Percentiles rank a stretch among this genome's conserved stretches.
Conservation (phyloP, 208 protist genomes). For the Willaertia magna region DNA sequence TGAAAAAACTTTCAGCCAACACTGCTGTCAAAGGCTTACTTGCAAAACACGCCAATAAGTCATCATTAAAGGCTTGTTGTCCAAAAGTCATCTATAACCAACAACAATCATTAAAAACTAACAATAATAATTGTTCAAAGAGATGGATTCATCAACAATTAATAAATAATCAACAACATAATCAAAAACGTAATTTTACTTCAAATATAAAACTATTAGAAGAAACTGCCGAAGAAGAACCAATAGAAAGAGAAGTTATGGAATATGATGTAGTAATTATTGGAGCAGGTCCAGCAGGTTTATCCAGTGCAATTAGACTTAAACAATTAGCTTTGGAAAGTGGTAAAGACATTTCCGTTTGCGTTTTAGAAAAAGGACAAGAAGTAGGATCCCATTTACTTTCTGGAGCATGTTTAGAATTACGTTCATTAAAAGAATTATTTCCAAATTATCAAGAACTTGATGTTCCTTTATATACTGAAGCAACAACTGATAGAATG, state of each 20-base stretch:
- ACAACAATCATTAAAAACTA: no score
- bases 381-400: conserved; percentile 88
- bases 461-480: conserved; percentile 55
- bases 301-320: conserved; percentile 80
- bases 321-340: conserved; percentile 72
- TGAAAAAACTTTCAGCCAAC: no score
- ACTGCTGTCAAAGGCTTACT: no score
- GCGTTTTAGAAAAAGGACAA: conserved; percentile 86
- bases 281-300: conserved; percentile 80
- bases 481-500: conserved; percentile 74
- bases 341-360: conserved; percentile 66
- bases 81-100: no score
- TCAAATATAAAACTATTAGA: no score
- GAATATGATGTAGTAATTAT: conserved; percentile 93
- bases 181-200: no score
- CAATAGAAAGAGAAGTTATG: conserved; percentile 60
- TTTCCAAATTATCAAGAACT: conserved; percentile 78
- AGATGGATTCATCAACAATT: no score
- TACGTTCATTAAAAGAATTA: conserved; percentile 80
- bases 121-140: no score
- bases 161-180: no score
- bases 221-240: not conserved
- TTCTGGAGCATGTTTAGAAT: conserved; percentile 90
- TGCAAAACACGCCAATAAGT: no score
- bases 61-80: no score